These are phyloP conservation scores for Leptodontidium sp. DNA, from an alignment of 2,329 filamentous ascomycete genomes.

Conservation along the genomic window DNA sequence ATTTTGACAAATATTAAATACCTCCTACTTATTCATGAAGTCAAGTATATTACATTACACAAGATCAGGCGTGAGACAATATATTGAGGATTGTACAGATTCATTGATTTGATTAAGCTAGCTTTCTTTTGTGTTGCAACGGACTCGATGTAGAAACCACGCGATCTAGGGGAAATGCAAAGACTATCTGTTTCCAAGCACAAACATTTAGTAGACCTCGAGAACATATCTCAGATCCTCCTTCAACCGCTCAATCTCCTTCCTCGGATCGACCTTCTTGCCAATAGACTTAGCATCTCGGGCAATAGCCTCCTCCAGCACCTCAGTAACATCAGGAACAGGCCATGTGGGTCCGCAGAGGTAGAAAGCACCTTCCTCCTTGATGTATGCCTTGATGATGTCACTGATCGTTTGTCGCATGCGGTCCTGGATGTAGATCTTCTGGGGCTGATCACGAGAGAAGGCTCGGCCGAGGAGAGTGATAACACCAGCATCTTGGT, in stretches of 20 bases:
- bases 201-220: conserved; percentile 84
- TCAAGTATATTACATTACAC: neutral
- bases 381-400: conserved; percentile 86
- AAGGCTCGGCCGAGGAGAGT: conserved; percentile 94
- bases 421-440: conserved; percentile 99
- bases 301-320: conserved; percentile 91
- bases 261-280: conserved; percentile 84
- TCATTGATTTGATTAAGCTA: conserved; percentile 2
- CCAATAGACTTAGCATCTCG: conserved; percentile 72
- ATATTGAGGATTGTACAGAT: neutral
- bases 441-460: conserved; percentile 94
- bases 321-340: conserved; percentile 93
- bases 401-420: conserved; percentile 89
- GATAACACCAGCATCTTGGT: conserved; percentile 93
- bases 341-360: conserved; percentile 98
- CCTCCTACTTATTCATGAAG: neutral
- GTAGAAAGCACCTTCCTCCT: conserved; percentile 92
- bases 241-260: conserved; percentile 98
- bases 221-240: conserved; percentile 93
- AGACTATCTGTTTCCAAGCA: neutral
- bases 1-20: too few species aligned
- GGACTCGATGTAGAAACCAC: neutral
- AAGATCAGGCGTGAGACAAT: neutral
- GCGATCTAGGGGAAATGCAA: neutral
- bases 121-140: neutral